Percentiles rank a stretch among this genome's conserved stretches.
Evolutionary conservation across 1,284 basidiomycete species (phyloP).

Genomic region (Trichosporon ovoides): DNA sequence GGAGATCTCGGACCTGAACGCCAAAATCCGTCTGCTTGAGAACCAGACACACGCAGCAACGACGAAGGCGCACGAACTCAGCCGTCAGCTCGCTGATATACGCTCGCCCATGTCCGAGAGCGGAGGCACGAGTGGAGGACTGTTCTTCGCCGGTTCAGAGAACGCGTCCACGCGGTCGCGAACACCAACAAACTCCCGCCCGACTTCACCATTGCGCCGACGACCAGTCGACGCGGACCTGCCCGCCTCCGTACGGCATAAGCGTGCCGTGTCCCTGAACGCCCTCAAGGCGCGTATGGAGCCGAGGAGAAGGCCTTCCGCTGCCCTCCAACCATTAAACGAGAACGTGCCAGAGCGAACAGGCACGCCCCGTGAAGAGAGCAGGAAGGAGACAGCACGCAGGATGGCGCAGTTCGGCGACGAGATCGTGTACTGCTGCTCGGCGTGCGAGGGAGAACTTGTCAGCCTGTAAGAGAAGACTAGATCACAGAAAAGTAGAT

Average conservation of each 20-base stretch:
- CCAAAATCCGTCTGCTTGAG: conserved; percentile 68
- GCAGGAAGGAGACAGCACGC: neutral
- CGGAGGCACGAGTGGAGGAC: neutral
- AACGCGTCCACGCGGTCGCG: neutral
- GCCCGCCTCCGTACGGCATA: conserved; percentile 70
- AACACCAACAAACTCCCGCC: neutral
- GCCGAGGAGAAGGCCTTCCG: neutral
- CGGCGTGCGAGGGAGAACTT: conserved; percentile 46
- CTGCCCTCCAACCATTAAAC: conserved; percentile 1
- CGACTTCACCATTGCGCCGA: neutral
- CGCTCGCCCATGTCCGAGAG: conserved; percentile 20
- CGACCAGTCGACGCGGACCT: conserved; percentile 58
- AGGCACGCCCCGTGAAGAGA: neutral
- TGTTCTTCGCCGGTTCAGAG: conserved; percentile 12
- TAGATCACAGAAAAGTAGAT: neutral
- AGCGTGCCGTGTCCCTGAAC: conserved; percentile 73
- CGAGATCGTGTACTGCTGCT: conserved; percentile 49
- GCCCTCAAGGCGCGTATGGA: conserved; percentile 78
- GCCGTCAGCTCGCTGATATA: conserved; percentile 55
- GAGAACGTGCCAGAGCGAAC: conserved; percentile 9
- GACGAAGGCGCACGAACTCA: conserved; percentile 62
- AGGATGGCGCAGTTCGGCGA: conserved; percentile 43
- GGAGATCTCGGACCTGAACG: conserved; percentile 70
- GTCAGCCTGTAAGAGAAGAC: conserved; percentile 33
- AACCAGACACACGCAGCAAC: conserved; percentile 66